Percentiles rank a stretch among this genome's conserved stretches.
Evolutionary conservation across 2,329 filamentous ascomycete species (phyloP).

Genomic region (Raffaelea ambrosiae): DNA sequence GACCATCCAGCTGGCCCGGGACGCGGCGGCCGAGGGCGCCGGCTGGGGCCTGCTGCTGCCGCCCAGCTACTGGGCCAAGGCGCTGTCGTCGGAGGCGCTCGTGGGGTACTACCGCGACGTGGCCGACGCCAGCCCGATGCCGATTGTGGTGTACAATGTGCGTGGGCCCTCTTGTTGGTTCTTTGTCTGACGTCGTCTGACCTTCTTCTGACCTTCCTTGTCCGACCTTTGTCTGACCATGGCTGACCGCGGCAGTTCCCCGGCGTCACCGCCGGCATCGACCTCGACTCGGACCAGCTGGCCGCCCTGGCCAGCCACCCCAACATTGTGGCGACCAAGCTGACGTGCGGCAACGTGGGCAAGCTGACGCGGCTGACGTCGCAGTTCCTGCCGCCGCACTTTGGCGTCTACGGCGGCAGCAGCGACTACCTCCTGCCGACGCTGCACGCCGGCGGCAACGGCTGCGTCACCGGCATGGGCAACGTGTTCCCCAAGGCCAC

Average conservation of each 20-base stretch:
- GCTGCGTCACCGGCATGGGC: conserved; percentile 36
- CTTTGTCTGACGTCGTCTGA: no score
- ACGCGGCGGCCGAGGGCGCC: conserved; percentile 27
- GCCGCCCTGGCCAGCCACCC: conserved; percentile 36
- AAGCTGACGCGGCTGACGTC: conserved; percentile 30
- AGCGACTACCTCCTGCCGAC: conserved; percentile 34
- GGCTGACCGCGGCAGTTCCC: conserved; percentile 39
- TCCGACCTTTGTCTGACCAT: background rate
- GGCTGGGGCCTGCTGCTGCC: conserved; percentile 28
- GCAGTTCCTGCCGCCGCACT: conserved; percentile 16
- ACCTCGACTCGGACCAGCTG: conserved; percentile 49
- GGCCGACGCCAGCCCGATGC: conserved; percentile 28
- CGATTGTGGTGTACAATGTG: conserved; percentile 54
- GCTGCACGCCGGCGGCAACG: conserved; percentile 28
- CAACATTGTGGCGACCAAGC: conserved; percentile 43
- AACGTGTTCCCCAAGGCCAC: conserved; percentile 37
- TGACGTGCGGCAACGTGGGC: conserved; percentile 42
- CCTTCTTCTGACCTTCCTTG: no score
- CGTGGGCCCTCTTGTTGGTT: conserved; percentile 38
- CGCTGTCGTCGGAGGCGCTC: conserved; percentile 23
- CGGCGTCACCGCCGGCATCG: conserved; percentile 44
- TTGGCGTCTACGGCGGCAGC: conserved; percentile 34
- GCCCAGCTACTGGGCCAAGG: conserved; percentile 30
- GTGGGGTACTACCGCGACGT: conserved; percentile 28
- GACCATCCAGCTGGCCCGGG: conserved; percentile 24